A percentile compares a stretch with the other conserved stretches of the same genome.
phyloP scores from a whole-genome alignment of 1,284 basidiomycete species.

The Melampsora abietis-canadensis region DNA sequence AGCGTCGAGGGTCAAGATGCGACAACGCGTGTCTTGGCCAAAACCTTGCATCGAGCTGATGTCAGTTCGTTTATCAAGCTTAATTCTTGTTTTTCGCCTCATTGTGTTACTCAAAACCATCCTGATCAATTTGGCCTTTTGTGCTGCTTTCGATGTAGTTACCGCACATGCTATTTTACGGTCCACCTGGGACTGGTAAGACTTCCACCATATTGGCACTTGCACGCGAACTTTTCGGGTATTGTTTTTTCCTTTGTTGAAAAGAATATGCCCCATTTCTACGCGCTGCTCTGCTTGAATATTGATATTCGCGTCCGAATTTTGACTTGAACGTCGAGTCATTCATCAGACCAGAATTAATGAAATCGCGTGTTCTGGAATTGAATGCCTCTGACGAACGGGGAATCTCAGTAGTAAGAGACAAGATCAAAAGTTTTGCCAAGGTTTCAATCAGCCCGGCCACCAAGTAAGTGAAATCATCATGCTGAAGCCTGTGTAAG shows the following conservation, averaged over 20 bases:
- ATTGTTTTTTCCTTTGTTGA: neutral
- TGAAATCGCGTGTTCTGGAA: constrained; percentile 87
- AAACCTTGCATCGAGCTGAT: constrained; percentile 33
- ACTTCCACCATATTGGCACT: constrained; percentile 97
- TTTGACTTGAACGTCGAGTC: constrained; percentile 23
- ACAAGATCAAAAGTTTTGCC: constrained; percentile 98
- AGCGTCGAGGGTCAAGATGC: constrained; percentile 94
- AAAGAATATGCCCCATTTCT: constrained; percentile 13
- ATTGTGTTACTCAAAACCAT: neutral
- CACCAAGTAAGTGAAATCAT: constrained; percentile 45
- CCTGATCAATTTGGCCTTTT: neutral
- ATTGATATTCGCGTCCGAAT: constrained; percentile 35
- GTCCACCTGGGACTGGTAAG: constrained; percentile 97
- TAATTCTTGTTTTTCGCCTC: constrained; percentile 27
- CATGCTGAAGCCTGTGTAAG: too few species aligned
- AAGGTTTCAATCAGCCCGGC: constrained; percentile 57
- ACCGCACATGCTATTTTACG: constrained; percentile 99
- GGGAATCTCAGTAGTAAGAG: constrained; percentile 91
- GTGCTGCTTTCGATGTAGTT: constrained; percentile 61
- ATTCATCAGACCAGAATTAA: constrained; percentile 78
- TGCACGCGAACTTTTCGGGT: constrained; percentile 92
- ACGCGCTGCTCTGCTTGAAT: neutral
- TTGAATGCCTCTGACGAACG: constrained; percentile 99
- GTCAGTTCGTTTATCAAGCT: constrained; percentile 16
- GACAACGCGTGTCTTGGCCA: constrained; percentile 66